Evolutionary conservation across 2,329 filamentous ascomycete species (phyloP).

Genomic region (Phyllosticta citrichinensis): DNA sequence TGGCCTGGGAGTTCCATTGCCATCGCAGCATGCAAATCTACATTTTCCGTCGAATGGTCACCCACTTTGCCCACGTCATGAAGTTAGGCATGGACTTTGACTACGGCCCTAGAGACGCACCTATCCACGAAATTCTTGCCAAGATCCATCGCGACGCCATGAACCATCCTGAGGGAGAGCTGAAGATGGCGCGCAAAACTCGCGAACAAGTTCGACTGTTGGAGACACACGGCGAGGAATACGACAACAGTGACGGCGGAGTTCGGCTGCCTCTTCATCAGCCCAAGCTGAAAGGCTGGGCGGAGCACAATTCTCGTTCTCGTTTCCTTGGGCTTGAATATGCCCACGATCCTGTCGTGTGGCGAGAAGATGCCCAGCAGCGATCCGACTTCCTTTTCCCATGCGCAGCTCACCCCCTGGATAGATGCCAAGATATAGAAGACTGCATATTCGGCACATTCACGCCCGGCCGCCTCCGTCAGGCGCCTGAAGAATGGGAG

Average conservation of each 20-base stretch:
- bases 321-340: not conserved
- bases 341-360: not conserved
- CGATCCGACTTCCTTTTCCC: not conserved
- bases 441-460: not conserved
- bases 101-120: not conserved
- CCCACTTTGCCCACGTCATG: not conserved
- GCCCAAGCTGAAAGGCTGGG: not conserved
- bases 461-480: not conserved
- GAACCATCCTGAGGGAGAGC: not conserved
- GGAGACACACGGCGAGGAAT: not conserved
- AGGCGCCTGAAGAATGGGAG: not conserved
- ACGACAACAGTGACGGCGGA: not conserved
- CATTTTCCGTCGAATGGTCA: not conserved
- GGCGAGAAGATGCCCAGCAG: not conserved
- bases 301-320: not conserved
- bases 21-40: not conserved
- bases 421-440: not conserved
- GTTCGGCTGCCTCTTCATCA: not conserved
- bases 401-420: not conserved
- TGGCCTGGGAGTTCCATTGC: not conserved
- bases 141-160: not conserved
- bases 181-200: not conserved
- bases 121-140: not conserved
- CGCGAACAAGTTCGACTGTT: not conserved
- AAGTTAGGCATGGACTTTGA: not conserved